phyloP scores from a whole-genome alignment of 495 filamentous ascomycete species.

The Podospora bellae-mahoneyi region DNA sequence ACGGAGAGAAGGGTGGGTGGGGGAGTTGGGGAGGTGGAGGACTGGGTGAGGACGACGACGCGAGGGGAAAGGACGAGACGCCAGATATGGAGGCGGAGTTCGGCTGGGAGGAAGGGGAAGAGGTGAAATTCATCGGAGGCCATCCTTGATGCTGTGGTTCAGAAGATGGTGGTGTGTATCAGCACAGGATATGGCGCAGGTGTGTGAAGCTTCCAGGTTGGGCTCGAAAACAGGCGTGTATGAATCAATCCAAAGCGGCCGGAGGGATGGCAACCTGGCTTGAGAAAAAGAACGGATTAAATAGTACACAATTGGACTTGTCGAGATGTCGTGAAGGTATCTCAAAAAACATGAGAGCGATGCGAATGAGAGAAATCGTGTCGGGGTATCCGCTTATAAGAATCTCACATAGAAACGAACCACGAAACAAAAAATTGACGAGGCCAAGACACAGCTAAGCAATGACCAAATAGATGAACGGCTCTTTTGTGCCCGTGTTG shows the following conservation, averaged over 20 bases:
- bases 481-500: background rate
- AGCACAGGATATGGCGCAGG: too few relatives aligned
- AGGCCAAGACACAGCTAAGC: too few relatives aligned
- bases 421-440: background rate
- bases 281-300: background rate
- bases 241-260: background rate
- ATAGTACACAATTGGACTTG: background rate
- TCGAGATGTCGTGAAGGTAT: background rate
- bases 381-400: background rate
- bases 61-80: slow-evolving; percentile 38
- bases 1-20: slow-evolving; percentile 42
- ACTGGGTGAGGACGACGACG: slow-evolving; percentile 40
- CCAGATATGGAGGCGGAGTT: slow-evolving; percentile 53
- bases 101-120: slow-evolving; percentile 44
- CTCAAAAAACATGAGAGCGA: background rate
- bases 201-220: too few relatives aligned
- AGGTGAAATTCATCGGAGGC: slow-evolving; percentile 33
- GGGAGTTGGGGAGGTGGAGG: slow-evolving; percentile 37
- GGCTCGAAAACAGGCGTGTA: too few relatives aligned
- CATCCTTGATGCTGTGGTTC: slow-evolving; percentile 14
- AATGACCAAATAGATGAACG: background rate
- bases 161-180: slow-evolving; percentile 2
- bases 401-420: background rate
- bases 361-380: background rate
- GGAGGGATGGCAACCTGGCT: background rate